Evolutionary conservation across 371 early-diverging fungal genomes (phyloP).

Genomic region (Apophysomyces trapeziformis): DNA sequence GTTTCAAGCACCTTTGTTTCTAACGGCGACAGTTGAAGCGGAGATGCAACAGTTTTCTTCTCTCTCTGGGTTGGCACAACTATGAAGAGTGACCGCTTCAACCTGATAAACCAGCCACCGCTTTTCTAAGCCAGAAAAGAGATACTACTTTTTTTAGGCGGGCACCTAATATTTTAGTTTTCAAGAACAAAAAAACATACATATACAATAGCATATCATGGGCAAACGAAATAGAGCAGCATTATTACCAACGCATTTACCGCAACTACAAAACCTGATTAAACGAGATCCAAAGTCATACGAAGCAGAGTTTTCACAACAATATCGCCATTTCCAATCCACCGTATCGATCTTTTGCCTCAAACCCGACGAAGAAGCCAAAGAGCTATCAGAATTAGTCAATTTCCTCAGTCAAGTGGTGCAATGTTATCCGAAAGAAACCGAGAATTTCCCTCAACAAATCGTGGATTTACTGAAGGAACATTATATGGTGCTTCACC

Average conservation of each 20-base stretch:
- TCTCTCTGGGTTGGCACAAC: no score
- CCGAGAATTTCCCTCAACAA: constrained; percentile 78
- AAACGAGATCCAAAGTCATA: constrained; percentile 93
- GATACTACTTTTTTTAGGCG: no score
- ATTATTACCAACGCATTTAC: constrained; percentile 82
- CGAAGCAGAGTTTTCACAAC: constrained; percentile 92
- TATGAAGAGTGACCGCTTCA: no score
- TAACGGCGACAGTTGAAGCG: no score
- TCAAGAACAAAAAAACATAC: not conserved
- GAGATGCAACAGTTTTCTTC: no score
- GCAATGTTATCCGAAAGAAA: constrained; percentile 84
- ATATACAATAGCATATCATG: constrained; percentile 37
- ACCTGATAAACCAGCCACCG: no score
- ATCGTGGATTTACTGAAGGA: constrained; percentile 81
- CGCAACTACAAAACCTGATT: constrained; percentile 97
- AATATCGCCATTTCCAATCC: constrained; percentile 90
- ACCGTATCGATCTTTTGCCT: constrained; percentile 84
- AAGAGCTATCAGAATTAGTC: constrained; percentile 84
- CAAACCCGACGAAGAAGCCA: constrained; percentile 84
- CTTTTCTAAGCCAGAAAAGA: no score
- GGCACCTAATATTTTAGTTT: no score
- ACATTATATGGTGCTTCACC: constrained; percentile 77
- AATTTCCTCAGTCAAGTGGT: constrained; percentile 87
- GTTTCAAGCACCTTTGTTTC: no score
- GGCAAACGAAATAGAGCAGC: constrained; percentile 74